Percentiles rank a stretch among this genome's conserved stretches.
Evolutionary conservation across 192 early-diverging fungal genomes (phyloP).

Genomic region (Backusella liffmaniae): DNA sequence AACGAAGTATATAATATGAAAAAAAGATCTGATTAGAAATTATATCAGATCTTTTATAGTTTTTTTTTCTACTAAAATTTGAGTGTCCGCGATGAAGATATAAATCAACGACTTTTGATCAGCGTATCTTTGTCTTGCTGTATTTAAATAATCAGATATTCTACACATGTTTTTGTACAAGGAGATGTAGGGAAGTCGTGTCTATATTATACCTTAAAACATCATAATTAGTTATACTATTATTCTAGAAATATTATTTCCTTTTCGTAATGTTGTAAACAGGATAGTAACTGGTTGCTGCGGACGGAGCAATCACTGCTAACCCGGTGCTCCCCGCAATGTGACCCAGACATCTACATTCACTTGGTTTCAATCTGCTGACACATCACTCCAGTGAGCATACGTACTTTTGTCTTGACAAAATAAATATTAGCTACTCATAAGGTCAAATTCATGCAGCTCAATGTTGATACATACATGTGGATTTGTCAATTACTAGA

Average conservation of each 20-base stretch:
- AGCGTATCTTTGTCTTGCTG: neutral
- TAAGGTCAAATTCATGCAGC: neutral
- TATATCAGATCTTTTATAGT: neutral
- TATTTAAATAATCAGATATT: neutral
- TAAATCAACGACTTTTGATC: neutral
- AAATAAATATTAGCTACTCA: neutral
- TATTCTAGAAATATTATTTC: too few relatives aligned
- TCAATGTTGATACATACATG: neutral
- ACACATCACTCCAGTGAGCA: neutral
- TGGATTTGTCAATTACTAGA: neutral
- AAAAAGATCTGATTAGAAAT: constrained; percentile 1
- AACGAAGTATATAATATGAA: neutral
- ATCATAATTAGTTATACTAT: too few relatives aligned
- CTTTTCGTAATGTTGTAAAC: too few relatives aligned
- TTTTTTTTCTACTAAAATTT: neutral
- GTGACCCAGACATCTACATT: neutral
- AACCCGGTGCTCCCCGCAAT: neutral
- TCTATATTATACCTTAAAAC: too few relatives aligned
- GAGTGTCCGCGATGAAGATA: neutral
- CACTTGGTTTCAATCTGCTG: neutral
- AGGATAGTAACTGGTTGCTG: too few relatives aligned
- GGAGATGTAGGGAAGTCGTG: too few relatives aligned
- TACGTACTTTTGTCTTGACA: neutral
- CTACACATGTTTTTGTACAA: neutral
- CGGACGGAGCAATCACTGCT: neutral